phyloP scores from a whole-genome alignment of 257 asterid genomes.

The Leonotis leonurus region DNA sequence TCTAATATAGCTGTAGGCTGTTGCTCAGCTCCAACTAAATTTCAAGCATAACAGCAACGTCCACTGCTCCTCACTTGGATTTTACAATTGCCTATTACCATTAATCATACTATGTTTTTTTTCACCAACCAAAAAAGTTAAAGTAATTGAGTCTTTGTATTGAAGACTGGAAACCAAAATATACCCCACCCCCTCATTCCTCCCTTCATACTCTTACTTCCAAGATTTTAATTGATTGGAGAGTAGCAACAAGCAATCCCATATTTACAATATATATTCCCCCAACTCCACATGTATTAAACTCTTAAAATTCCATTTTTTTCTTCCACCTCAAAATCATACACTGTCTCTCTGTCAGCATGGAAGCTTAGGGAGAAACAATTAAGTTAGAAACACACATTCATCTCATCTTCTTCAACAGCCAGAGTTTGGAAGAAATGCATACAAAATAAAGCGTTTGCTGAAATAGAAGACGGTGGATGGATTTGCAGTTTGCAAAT shows the following conservation, averaged over 20 bases:
- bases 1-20: too few relatives aligned
- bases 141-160: constrained; percentile 81
- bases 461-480: neutral
- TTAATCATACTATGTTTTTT: too few relatives aligned
- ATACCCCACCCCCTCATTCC: neutral
- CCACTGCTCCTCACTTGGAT: neutral
- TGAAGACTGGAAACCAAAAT: constrained; percentile 72
- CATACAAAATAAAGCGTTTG: neutral
- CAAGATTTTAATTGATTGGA: neutral
- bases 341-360: constrained; percentile 42
- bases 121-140: constrained; percentile 36
- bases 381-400: too few relatives aligned
- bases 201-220: constrained; percentile 10
- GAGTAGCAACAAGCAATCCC: neutral
- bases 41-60: too few relatives aligned
- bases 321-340: constrained; percentile 44
- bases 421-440: neutral
- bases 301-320: constrained; percentile 25
- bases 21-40: too few relatives aligned
- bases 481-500: constrained; percentile 31
- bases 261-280: constrained; percentile 56
- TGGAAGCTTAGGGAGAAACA: constrained; percentile 26
- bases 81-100: neutral
- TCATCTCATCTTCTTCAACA: too few relatives aligned
- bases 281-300: constrained; percentile 51